phyloP scores from a whole-genome alignment of 306 rosid genomes.

The Elaeagnus macrophylla region DNA sequence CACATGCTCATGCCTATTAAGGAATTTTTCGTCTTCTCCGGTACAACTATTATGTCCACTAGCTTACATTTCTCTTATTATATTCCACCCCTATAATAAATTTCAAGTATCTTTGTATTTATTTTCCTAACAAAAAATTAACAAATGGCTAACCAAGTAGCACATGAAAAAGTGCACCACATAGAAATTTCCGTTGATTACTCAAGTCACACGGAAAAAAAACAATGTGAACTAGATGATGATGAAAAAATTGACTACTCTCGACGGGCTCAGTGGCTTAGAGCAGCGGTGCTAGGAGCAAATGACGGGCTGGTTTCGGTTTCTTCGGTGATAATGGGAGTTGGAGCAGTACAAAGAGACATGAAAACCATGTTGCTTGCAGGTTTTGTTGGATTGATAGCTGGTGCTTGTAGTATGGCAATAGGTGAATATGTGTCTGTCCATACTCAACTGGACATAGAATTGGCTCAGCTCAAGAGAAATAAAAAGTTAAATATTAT shows the following conservation, averaged over 20 bases:
- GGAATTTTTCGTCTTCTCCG: too few relatives aligned
- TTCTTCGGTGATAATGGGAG: slow-evolving; percentile 22
- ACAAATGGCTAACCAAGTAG: neutral
- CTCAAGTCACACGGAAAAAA: neutral
- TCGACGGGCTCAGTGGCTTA: slow-evolving; percentile 29
- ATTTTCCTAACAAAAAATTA: neutral
- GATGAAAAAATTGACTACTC: slow-evolving; percentile 11
- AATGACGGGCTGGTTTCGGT: slow-evolving; percentile 23
- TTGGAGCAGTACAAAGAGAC: slow-evolving; percentile 24
- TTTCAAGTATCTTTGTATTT: neutral
- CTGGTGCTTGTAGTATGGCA: slow-evolving; percentile 31
- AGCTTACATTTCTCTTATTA: too few relatives aligned
- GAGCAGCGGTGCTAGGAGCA: slow-evolving; percentile 26
- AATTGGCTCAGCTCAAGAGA: slow-evolving; percentile 14
- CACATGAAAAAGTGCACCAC: neutral
- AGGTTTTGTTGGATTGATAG: slow-evolving; percentile 27
- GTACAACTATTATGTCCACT: too few relatives aligned
- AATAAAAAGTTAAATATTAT: neutral
- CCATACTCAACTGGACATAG: slow-evolving; percentile 24
- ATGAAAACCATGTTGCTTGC: slow-evolving; percentile 17
- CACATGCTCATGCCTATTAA: too few relatives aligned
- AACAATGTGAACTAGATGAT: neutral
- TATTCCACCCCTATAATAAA: neutral
- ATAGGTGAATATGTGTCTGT: slow-evolving; percentile 35
- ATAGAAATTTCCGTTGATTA: neutral